Evolutionary conservation across 108 stramenopile species (phyloP), one percentile per base, ranked within the genome.

Genomic region (Cyclotella choctawhatcheeana): DNA sequence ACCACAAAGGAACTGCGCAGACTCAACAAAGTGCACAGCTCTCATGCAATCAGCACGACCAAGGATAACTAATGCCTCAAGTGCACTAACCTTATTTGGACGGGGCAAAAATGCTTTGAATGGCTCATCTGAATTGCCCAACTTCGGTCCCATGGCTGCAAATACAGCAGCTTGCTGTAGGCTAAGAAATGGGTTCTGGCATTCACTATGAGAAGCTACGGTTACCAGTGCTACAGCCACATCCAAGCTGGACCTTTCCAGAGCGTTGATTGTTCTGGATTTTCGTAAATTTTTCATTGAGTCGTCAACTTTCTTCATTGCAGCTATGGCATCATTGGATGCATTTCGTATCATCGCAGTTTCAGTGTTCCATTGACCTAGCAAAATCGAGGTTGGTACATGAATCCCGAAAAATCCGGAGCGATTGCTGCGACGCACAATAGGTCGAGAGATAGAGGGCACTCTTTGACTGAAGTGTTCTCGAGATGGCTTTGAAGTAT

Each of bases 31-130:
- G 65, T 86, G 83, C 2, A 94, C 61, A 10, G 91, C 78, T 45
- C 91, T 88, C 24, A 94, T 62, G 47, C 93, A 94, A 52, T 92
- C 93, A 24, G 93, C 91, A 56, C 93, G 73, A 4, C 90, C 91
- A 44, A 94, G 81, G 27, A 92, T 85, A 16, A 79, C 58, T 53
- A 94, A 76, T n/a, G 89, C 93, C 29, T 94, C 79, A 31, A 65
- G 40, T 10, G 93, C 78, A 14, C 79, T 74, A 32, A 89, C 90
- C 35, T 81, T 73, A 13, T 64, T 30, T 26, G 61, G 58, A 35
- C 56, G 26, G 8, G 91, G 91, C 21, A 92, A 76, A 33, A 67
- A 73, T 58, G 63, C 67, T 34, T 90, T 85, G 64, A 90, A 94
- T 40, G 59, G 56, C 27, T 74, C 79, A 54, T 91, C 89, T 51